These are phyloP conservation scores for Beta vulgaris DNA, from an alignment of 148 eudicot species.

Conservation along the genomic window DNA sequence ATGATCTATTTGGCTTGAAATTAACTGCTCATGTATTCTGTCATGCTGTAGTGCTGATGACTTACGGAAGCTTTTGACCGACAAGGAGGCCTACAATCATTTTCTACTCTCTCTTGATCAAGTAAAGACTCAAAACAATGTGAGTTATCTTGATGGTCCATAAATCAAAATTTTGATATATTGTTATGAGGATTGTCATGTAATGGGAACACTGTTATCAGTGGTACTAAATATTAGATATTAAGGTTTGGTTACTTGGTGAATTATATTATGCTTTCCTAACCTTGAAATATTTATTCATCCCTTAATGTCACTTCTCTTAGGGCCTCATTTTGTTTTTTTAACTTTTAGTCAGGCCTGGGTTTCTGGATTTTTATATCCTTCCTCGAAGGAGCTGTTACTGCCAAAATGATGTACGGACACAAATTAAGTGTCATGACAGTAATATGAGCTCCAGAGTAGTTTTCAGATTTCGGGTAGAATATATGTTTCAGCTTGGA, in stretches of 20 bases:
- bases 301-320: background rate
- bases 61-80: constrained; percentile 33
- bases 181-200: background rate
- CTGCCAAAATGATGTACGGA: background rate
- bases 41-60: constrained; percentile 35
- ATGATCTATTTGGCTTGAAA: constrained; percentile 2
- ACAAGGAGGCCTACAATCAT: constrained; percentile 37
- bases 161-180: background rate
- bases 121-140: constrained; percentile 43
- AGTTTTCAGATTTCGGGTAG: background rate
- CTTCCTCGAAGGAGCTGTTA: background rate
- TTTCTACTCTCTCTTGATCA: constrained; percentile 42
- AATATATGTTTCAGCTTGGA: background rate
- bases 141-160: constrained; percentile 12
- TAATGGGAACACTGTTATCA: background rate
- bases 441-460: background rate
- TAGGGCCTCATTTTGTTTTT: too few relatives aligned
- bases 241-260: background rate
- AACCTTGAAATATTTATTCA: too few relatives aligned
- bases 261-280: background rate
- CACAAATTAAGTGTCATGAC: background rate
- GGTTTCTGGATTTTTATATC: background rate
- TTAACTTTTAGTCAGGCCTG: background rate
- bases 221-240: background rate
- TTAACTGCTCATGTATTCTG: constrained; percentile 1